phyloP scores from a whole-genome alignment of 495 filamentous ascomycete species.

The Aspergillus asperescens region DNA sequence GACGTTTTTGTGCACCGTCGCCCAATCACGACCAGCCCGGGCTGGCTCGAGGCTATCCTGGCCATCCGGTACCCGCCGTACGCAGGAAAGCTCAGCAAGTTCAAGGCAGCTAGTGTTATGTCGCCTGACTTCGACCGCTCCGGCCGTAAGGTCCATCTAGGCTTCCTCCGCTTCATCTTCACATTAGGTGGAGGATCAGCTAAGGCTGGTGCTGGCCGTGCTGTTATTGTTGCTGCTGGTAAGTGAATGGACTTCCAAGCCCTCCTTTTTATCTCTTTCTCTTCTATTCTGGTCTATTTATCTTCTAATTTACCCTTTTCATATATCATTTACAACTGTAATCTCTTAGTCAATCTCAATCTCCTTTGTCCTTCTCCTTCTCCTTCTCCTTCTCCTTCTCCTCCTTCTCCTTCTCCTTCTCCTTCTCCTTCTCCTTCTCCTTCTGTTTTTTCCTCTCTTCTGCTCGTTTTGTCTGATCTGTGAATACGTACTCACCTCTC shows the following conservation, averaged over 20 bases:
- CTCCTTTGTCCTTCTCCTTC: background rate
- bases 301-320: conserved; percentile 1
- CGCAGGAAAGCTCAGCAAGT: conserved; percentile 53
- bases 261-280: conserved; percentile 5
- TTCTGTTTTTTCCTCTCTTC: background rate
- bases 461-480: background rate
- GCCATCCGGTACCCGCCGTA: conserved; percentile 80
- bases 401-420: no score
- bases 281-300: background rate
- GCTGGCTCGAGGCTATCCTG: conserved; percentile 74
- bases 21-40: conserved; percentile 66
- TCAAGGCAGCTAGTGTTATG: conserved; percentile 49
- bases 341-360: no score
- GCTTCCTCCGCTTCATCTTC: conserved; percentile 42
- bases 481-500: background rate
- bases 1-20: conserved; percentile 80
- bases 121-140: conserved; percentile 82
- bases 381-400: background rate
- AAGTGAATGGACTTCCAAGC: conserved; percentile 27
- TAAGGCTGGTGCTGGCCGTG: conserved; percentile 37
- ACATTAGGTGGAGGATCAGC: conserved; percentile 43
- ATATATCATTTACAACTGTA: no score
- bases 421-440: conserved; percentile 5
- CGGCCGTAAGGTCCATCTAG: conserved; percentile 52
- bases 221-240: conserved; percentile 42